Evolutionary conservation across 306 rosid species (phyloP).

Genomic region (Lablab purpureus): DNA sequence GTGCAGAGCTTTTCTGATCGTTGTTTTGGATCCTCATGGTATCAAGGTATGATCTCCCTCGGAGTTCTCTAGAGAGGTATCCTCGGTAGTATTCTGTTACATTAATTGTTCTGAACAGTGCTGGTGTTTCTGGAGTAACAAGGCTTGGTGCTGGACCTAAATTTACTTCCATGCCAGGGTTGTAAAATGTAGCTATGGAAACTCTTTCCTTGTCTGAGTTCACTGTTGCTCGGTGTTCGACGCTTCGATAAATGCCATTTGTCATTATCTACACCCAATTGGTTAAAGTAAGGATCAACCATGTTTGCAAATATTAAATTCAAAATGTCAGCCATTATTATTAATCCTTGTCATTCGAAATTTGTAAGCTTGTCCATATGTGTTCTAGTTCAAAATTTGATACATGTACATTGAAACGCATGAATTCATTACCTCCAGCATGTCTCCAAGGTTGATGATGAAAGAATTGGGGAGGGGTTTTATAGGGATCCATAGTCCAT

Average conservation of each 20-base stretch:
- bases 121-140: slow-evolving; percentile 48
- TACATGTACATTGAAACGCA: too few relatives aligned
- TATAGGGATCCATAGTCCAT: slow-evolving; percentile 55
- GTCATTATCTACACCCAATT: slow-evolving; percentile 53
- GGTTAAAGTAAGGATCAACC: background rate
- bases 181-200: slow-evolving; percentile 59
- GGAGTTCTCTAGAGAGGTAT: slow-evolving; percentile 47
- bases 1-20: background rate
- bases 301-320: background rate
- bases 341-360: background rate
- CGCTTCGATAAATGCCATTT: slow-evolving; percentile 55
- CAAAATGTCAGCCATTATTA: background rate
- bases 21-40: slow-evolving; percentile 17
- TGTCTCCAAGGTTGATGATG: slow-evolving; percentile 55
- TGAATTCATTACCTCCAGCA: slow-evolving; percentile 65
- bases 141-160: slow-evolving; percentile 65
- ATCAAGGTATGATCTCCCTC: slow-evolving; percentile 60
- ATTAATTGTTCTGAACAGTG: slow-evolving; percentile 42
- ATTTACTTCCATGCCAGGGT: slow-evolving; percentile 43
- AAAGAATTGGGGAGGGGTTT: slow-evolving; percentile 61
- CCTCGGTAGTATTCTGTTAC: slow-evolving; percentile 49
- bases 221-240: slow-evolving; percentile 57
- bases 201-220: slow-evolving; percentile 61
- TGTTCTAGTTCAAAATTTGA: too few relatives aligned
- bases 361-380: too few relatives aligned